Percentiles rank a stretch among this genome's conserved stretches.
Conservation (phyloP, 2,329 filamentous ascomycete species). For the Sporothrix brasiliensis region DNA sequence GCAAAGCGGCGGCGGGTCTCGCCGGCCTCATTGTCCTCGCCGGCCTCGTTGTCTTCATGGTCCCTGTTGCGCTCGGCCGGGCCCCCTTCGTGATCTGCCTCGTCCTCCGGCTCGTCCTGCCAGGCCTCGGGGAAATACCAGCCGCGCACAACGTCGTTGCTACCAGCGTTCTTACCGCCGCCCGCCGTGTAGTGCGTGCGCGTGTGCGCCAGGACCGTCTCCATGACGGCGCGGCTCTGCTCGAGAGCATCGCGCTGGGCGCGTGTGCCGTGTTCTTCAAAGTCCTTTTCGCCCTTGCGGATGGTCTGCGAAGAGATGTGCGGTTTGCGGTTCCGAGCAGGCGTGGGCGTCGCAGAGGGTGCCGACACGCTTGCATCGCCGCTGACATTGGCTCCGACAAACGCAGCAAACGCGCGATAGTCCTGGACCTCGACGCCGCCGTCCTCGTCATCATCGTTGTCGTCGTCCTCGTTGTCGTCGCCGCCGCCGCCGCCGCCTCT, state of each 20-base stretch:
- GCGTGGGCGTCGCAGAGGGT: background rate
- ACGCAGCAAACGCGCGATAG: slow-evolving; percentile 70
- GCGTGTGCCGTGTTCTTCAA: slow-evolving; percentile 86
- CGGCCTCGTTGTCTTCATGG: slow-evolving; percentile 12
- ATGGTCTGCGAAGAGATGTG: slow-evolving; percentile 65
- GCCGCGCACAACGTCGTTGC: slow-evolving; percentile 66
- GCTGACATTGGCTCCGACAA: slow-evolving; percentile 37
- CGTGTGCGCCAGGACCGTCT: slow-evolving; percentile 78
- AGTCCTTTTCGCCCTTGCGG: slow-evolving; percentile 94
- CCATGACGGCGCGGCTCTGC: slow-evolving; percentile 82
- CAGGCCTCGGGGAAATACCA: slow-evolving; percentile 72
- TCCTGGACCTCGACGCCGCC: slow-evolving; percentile 68
- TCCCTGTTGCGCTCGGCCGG: too few relatives aligned
- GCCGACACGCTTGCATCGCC: background rate
- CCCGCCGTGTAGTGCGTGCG: slow-evolving; percentile 64
- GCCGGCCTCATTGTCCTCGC: slow-evolving; percentile 27
- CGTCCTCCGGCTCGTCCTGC: slow-evolving; percentile 39
- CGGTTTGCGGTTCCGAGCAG: slow-evolving; percentile 48
- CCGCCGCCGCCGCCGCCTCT: too few relatives aligned
- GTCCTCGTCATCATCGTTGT: slow-evolving; percentile 35
- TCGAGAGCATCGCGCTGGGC: slow-evolving; percentile 78
- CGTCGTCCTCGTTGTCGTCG: slow-evolving; percentile 36
- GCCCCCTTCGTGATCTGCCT: slow-evolving; percentile 13
- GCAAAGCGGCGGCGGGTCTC: slow-evolving; percentile 35
- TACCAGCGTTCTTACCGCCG: background rate